Percentiles rank a stretch among this genome's conserved stretches.
phyloP scores from a whole-genome alignment of 2,329 filamentous ascomycete genomes.

The Pseudophaeomoniella oleicola region DNA sequence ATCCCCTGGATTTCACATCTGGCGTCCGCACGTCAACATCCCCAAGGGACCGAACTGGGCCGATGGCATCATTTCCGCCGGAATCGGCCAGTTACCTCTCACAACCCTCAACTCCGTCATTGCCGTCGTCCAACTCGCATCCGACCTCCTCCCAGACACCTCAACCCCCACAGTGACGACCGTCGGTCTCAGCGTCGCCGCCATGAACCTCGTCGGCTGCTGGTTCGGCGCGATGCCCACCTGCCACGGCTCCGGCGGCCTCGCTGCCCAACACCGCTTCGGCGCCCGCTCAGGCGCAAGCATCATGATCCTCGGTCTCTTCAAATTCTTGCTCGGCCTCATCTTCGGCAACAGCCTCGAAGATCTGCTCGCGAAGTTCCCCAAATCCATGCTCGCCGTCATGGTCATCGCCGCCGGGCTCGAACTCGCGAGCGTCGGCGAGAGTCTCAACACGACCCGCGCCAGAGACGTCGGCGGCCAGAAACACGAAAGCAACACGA shows the following conservation, averaged over 20 bases:
- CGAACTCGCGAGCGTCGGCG: conserved; percentile 73
- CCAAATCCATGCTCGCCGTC: conserved; percentile 62
- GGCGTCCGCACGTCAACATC: conserved; percentile 40
- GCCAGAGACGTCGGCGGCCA: conserved; percentile 34
- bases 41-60: conserved; percentile 33
- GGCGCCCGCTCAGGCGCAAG: conserved; percentile 78
- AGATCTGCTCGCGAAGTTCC: conserved; percentile 55
- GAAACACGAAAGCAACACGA: conserved; percentile 7
- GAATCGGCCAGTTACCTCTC: conserved; percentile 74
- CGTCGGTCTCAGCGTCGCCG: conserved; percentile 65
- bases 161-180: conserved; percentile 45
- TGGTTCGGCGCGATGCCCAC: conserved; percentile 95
- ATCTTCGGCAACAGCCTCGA: conserved; percentile 63
- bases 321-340: conserved; percentile 63
- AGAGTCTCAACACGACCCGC: conserved; percentile 62
- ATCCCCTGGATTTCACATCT: conserved; percentile 40
- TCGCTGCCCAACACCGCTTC: conserved; percentile 84
- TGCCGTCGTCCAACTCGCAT: conserved; percentile 65
- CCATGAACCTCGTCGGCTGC: conserved; percentile 72
- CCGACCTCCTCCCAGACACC: conserved; percentile 54
- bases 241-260: conserved; percentile 80
- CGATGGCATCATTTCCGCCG: conserved; percentile 47
- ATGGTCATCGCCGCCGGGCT: conserved; percentile 84
- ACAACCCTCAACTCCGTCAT: conserved; percentile 89
- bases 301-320: conserved; percentile 60